Conservation (phyloP, 2,329 filamentous ascomycete species). For the Beauveria sp. region DNA sequence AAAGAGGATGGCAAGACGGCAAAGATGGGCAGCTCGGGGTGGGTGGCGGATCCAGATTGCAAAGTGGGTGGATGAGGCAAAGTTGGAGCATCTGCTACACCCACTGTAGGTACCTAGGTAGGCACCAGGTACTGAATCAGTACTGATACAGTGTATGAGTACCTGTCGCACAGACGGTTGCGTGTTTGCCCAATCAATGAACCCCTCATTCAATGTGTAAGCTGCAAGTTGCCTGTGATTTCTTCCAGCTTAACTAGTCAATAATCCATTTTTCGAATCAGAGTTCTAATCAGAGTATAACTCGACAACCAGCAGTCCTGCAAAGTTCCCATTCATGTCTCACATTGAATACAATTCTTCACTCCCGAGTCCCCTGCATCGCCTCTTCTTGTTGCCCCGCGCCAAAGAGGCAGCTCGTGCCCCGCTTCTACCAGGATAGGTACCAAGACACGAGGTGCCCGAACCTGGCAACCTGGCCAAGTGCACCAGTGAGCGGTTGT, state of each 20-base stretch:
- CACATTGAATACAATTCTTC: neutral
- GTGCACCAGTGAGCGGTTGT: no score
- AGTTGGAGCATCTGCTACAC: no score
- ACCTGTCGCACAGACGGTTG: neutral
- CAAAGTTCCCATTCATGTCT: no score
- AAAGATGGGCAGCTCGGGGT: neutral
- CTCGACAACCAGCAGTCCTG: no score
- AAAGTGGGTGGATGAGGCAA: neutral
- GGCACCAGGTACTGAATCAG: neutral
- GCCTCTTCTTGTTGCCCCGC: neutral
- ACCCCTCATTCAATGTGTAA: neutral
- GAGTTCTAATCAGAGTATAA: no score
- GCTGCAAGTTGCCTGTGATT: neutral
- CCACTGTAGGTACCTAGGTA: no score
- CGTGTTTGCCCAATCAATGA: neutral
- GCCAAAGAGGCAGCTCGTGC: conserved; percentile 8
- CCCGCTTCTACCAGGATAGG: neutral
- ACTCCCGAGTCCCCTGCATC: neutral
- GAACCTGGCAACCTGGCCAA: no score
- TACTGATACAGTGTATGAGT: neutral
- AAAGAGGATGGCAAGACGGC: neutral
- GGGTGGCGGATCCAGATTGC: neutral
- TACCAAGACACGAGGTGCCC: no score
- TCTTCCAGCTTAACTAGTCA: no score
- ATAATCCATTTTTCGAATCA: no score